Evolutionary conservation across 805 yeast species (phyloP), one percentile per base, ranked within the genome.

Genomic region (Saccharomycopsis oosterbeekiorum): DNA sequence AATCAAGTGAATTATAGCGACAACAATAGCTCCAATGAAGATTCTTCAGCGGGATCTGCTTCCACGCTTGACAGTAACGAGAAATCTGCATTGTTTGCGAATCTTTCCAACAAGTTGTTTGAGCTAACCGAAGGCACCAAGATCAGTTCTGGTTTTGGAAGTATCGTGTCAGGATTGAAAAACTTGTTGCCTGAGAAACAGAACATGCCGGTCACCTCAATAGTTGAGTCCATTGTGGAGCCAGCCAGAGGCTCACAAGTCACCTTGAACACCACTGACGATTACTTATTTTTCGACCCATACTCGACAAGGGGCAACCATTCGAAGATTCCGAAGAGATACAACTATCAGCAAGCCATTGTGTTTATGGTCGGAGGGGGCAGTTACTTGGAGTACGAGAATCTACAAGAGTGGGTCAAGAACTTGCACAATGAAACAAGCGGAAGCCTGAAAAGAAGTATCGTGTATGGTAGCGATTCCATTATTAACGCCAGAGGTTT

Each of bases 281-380:
- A 89, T 65, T 94, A 93, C 73, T 74, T 93, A 61, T 93, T 85
- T 70, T 88, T 89, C 69, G 97, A 94, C 72, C 97, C 99, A 36
- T 85, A 83, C 67, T 75, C 81, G 56, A 85, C 89, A 1, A 81
- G 98, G 66, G 98, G 98, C 3, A 86, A 96, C 6, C 92, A 87
- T 68, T 84, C 96, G 2, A 84, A 87, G 67, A 93, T 92, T 42
- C 97, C 97, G 43, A 87, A 84, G 71, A 83, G 96, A 69, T 88
- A 86, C 66, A 76, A 85, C 11, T 90, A 89, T 71, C 84, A 84
- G 62, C 94, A 90, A 66, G 84, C 96, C 1, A 76, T 89, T 57
- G 96, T 94, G 21, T 94, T 94, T 72, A 89, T 92, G 59, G 92
- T 94, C 60, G 99, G 99, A 29, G 99, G 99, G 41, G 98, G 98